phyloP scores from a whole-genome alignment of 257 asterid genomes.

The Fraxinus excelsior region DNA sequence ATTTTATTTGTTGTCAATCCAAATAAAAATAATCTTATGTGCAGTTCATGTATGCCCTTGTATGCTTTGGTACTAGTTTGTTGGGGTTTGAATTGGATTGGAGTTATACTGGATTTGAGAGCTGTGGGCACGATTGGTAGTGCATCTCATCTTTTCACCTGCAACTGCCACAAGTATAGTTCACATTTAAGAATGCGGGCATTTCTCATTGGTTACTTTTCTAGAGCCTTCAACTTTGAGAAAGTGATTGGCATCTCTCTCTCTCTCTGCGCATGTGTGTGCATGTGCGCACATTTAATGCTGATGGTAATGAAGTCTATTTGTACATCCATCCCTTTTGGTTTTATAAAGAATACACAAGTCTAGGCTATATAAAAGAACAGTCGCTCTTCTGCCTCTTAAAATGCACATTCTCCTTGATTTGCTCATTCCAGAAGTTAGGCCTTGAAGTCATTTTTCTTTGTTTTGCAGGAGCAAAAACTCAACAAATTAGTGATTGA shows the following conservation, averaged over 20 bases:
- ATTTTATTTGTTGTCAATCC: neutral
- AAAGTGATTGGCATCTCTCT: too few relatives aligned
- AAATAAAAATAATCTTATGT: neutral
- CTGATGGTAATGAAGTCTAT: neutral
- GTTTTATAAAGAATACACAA: neutral
- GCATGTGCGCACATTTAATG: neutral
- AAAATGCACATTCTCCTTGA: neutral
- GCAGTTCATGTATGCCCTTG: neutral
- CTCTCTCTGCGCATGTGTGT: neutral
- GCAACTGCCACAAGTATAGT: too few relatives aligned
- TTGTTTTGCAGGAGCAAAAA: conserved; percentile 74
- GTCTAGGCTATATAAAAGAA: neutral
- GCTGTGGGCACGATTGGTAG: too few relatives aligned
- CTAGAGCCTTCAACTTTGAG: too few relatives aligned
- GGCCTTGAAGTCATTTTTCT: conserved; percentile 14
- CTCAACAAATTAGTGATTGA: conserved; percentile 73
- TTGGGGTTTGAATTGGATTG: conserved; percentile 3
- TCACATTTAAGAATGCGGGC: too few relatives aligned
- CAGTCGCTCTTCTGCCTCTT: neutral
- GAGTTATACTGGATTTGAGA: neutral
- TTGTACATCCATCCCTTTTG: neutral
- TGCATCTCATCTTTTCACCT: too few relatives aligned
- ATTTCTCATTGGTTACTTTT: too few relatives aligned
- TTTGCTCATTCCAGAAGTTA: neutral
- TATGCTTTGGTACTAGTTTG: neutral